Percentiles rank a stretch among this genome's conserved stretches.
These are phyloP conservation scores for Tetrapyrgos nigripes DNA, from an alignment of 1,284 basidiomycete species.

Conservation along the genomic window DNA sequence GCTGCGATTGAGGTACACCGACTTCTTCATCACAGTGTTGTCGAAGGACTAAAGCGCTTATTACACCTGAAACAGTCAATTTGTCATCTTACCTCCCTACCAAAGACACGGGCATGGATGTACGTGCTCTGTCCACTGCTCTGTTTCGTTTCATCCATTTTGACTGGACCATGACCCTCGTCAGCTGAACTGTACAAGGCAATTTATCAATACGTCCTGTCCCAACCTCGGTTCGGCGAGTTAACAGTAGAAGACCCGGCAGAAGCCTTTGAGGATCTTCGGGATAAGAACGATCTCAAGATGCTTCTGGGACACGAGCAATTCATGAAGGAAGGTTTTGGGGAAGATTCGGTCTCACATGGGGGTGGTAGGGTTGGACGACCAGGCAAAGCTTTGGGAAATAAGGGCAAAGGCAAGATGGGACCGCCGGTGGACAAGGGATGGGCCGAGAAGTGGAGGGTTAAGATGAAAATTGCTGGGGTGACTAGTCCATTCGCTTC, in stretches of 20 bases:
- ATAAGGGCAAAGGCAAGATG: constrained; percentile 61
- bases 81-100: constrained; percentile 91
- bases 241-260: constrained; percentile 97
- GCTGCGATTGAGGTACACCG: constrained; percentile 78
- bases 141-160: constrained; percentile 4
- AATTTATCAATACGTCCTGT: constrained; percentile 82
- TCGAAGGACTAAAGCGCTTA: too few relatives aligned
- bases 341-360: constrained; percentile 44
- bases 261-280: constrained; percentile 93
- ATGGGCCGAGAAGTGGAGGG: constrained; percentile 86
- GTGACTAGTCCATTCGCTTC: constrained; percentile 46
- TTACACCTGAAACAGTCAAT: constrained; percentile 67
- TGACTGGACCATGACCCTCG: neutral
- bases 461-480: constrained; percentile 88
- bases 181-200: constrained; percentile 88
- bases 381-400: constrained; percentile 41
- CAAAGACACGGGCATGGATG: constrained; percentile 92
- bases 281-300: constrained; percentile 90
- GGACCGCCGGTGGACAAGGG: constrained; percentile 78
- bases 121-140: constrained; percentile 47
- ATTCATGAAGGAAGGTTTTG: constrained; percentile 74
- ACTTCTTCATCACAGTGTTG: neutral
- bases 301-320: constrained; percentile 73
- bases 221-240: constrained; percentile 78
- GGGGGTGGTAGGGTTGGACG: constrained; percentile 57